These are phyloP conservation scores for Candolleomyces eurysporus DNA, from an alignment of 768 basidiomycete species.

Conservation along the genomic window DNA sequence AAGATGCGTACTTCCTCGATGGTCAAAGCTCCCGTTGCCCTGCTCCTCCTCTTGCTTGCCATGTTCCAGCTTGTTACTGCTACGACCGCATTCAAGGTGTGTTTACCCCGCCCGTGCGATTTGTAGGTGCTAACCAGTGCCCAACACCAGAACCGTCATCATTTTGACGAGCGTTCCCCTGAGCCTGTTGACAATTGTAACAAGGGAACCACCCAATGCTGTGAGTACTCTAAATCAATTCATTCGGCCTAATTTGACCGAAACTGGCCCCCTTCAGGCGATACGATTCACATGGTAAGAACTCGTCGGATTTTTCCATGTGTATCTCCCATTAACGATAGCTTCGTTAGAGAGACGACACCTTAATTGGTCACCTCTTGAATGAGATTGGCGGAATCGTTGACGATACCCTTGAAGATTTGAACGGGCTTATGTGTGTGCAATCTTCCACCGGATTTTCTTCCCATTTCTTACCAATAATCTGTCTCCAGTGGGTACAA, in stretches of 20 bases:
- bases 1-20: no score
- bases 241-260: not conserved
- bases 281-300: not conserved
- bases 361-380: not conserved
- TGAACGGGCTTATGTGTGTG: not conserved
- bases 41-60: no score
- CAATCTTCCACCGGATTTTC: not conserved
- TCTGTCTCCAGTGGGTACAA: not conserved
- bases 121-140: no score
- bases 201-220: not conserved
- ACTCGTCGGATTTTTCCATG: not conserved
- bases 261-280: not conserved
- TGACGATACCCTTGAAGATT: not conserved
- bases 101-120: no score
- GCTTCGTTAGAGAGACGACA: not conserved
- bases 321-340: not conserved
- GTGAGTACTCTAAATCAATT: not conserved
- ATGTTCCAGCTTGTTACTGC: no score
- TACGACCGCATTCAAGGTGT: no score
- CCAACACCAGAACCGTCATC: no score
- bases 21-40: no score
- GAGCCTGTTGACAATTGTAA: no score
- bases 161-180: no score
- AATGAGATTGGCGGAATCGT: not conserved
- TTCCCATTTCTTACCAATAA: not conserved